A percentile compares a stretch with the other conserved stretches of the same genome.
phyloP scores from a whole-genome alignment of 768 basidiomycete species.

The Calocera cornea region DNA sequence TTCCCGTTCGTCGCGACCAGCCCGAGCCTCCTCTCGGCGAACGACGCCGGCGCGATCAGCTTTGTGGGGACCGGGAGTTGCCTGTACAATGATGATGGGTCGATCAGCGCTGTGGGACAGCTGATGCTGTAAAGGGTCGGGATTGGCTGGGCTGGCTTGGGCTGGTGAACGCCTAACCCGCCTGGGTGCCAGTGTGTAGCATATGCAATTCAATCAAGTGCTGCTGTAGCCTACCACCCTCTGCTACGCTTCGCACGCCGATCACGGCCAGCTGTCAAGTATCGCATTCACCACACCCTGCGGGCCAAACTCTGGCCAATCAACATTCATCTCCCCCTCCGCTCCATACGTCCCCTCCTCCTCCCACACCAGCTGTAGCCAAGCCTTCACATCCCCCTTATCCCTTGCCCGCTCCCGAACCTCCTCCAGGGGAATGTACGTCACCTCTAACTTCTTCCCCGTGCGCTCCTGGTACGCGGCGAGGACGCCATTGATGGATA shows the following conservation, averaged over 20 bases:
- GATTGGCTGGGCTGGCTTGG: no score
- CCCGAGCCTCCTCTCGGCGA: background rate
- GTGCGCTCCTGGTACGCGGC: constrained; percentile 8
- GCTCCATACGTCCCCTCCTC: background rate
- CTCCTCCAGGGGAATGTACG: constrained; percentile 4
- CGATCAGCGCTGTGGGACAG: background rate
- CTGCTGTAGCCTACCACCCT: no score
- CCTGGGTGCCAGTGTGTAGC: no score
- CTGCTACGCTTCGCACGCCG: no score
- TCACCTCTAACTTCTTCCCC: constrained; percentile 13
- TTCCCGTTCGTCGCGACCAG: background rate
- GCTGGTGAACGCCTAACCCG: no score
- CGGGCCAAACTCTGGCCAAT: background rate
- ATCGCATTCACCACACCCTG: background rate
- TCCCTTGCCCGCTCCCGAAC: constrained; percentile 8
- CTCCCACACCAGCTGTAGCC: background rate
- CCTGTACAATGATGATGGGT: background rate
- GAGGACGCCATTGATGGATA: constrained; percentile 12
- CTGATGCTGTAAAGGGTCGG: background rate
- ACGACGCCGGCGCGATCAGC: background rate
- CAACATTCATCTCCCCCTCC: background rate
- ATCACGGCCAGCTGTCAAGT: no score
- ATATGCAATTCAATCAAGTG: no score
- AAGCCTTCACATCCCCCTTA: background rate
- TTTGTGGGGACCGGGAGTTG: background rate